Base-by-base conservation (phyloP, 169 alveolate genomes). In the Cryptosporidium meleagridis region DNA sequence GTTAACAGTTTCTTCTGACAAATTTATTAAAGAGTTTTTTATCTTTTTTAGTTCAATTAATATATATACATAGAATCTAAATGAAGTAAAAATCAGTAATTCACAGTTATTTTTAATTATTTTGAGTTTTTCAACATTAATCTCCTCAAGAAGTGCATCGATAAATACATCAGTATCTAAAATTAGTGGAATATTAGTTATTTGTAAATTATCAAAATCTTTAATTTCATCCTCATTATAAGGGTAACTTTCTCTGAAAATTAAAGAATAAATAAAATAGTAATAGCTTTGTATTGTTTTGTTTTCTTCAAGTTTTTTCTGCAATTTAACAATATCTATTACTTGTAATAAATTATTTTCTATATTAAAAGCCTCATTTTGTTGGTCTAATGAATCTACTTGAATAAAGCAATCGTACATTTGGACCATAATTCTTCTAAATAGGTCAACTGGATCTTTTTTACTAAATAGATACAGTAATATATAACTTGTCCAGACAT, bases 401-500 rank as follows among this genome's bases (percentile, higher is more conserved):
- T 65, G 14, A n/a, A n/a, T 33, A 12, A 65, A 35, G 7, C 3
- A 29, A 12, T 65, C 72, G 51, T 33, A 31, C 53, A 65, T 65
- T n/a, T 65, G 72, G 33, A 35, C 52, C 29, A 80, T 62, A 58
- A 75, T 29, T 62, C 68, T 59, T 48, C 45, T 80, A 33, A 80
- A 48, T 6, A 80, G 52, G 18, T 61, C 80, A 8, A 37, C 23
- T 37, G 75, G 89, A 39, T 80, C 69, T 21, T 48, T 59, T 31
- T 37, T 39, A 26, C 70, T 80, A 37, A 31, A 51, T 29, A 80
- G 52, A 65, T 62, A 80, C 12, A 80, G 67, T 26, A 59, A 31
- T 44, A 62, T 80, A 62, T 80, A 80, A 48, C 89, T 62, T 21
- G 80, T 62, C 89, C 89, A 80, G 5, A 80, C 18, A 31, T 31